These are phyloP conservation scores for Tolypocladium ovalisporum DNA, from an alignment of 2,329 filamentous ascomycete genomes.

Conservation along the genomic window DNA sequence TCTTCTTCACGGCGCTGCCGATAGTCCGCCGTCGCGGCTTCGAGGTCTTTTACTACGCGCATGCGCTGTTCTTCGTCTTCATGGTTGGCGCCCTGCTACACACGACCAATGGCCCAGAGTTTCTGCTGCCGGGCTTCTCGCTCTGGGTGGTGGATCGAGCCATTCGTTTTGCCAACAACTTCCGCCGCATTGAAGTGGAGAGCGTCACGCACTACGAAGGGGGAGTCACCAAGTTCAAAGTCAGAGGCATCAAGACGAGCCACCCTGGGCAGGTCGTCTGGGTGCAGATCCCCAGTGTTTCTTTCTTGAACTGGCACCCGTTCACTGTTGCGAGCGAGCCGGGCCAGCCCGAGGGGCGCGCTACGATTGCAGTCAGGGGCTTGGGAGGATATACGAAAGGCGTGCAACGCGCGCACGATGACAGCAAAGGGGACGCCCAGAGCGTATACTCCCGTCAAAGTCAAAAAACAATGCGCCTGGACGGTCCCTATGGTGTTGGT, in stretches of 20 bases:
- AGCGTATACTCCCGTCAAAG: background rate
- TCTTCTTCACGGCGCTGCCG: conserved; percentile 10
- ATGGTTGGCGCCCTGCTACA: conserved; percentile 11
- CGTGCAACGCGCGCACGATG: background rate
- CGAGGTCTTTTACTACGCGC: conserved; percentile 13
- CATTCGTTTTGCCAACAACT: conserved; percentile 10
- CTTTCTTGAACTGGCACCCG: conserved; percentile 14
- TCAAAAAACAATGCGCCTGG: conserved; percentile 5
- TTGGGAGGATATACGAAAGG: conserved; percentile 1
- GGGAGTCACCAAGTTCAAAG: conserved; percentile 10
- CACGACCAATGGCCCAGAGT: conserved; percentile 11
- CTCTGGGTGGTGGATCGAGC: conserved; percentile 12
- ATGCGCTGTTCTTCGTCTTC: conserved; percentile 13
- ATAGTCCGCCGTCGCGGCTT: conserved; percentile 9
- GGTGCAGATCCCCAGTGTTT: conserved; percentile 11
- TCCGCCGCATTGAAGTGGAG: conserved; percentile 5
- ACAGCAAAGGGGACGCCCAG: background rate
- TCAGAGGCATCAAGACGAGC: conserved; percentile 4
- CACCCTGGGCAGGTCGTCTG: conserved; percentile 12
- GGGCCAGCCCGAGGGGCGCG: background rate
- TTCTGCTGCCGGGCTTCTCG: conserved; percentile 10
- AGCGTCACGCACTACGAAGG: conserved; percentile 7
- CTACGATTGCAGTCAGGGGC: conserved; percentile 6
- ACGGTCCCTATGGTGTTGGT: conserved; percentile 11
- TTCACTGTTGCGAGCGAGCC: conserved; percentile 12